Evolutionary conservation across 148 eudicot genomes (phyloP).

Genomic region (Amaranthus cruentus): DNA sequence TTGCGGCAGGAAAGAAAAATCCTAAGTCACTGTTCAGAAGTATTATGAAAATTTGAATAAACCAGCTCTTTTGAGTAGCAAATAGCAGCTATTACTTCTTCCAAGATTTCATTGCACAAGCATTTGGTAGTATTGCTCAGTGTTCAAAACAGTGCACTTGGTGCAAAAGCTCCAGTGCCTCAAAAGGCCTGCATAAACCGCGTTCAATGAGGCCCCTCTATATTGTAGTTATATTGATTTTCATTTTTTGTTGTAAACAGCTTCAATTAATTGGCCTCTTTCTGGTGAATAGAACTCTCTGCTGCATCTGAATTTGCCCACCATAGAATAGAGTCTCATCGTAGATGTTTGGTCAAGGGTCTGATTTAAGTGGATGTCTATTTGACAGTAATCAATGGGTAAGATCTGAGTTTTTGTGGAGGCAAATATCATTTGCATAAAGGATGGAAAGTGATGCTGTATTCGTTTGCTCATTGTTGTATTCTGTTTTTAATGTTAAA

Average conservation of each 20-base stretch:
- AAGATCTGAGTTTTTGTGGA: neutral
- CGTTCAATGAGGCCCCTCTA: too few relatives aligned
- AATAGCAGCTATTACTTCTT: too few relatives aligned
- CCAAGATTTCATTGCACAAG: neutral
- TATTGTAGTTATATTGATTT: neutral
- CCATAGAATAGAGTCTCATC: neutral
- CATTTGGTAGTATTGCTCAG: neutral
- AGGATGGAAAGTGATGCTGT: slow-evolving; percentile 1
- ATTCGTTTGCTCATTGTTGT: neutral
- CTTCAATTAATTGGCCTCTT: neutral
- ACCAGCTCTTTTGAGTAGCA: too few relatives aligned
- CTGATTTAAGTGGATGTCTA: neutral
- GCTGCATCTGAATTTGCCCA: neutral
- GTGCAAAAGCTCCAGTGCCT: too few relatives aligned
- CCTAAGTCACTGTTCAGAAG: too few relatives aligned
- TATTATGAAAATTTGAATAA: too few relatives aligned
- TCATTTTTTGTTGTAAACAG: neutral
- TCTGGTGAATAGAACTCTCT: neutral
- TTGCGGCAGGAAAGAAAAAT: too few relatives aligned
- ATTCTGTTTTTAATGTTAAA: neutral
- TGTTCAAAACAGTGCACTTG: too few relatives aligned
- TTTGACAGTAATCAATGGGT: neutral
- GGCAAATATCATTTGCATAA: neutral
- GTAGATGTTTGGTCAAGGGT: neutral
- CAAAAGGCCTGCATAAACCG: too few relatives aligned